Conservation (phyloP, 768 basidiomycete genomes). For the Cyathus striatus region DNA sequence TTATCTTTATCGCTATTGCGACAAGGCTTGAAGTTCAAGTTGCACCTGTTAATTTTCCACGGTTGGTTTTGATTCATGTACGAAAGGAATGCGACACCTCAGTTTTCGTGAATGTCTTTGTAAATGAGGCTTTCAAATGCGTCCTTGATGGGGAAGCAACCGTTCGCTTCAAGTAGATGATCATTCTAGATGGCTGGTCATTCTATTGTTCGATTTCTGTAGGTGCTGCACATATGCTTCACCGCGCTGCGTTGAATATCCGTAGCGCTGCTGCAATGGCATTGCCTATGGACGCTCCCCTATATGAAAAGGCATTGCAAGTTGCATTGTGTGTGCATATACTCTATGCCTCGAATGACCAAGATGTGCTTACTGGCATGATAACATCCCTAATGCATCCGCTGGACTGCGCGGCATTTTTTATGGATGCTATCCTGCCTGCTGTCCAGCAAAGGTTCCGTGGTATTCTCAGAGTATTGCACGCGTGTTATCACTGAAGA, state of each 20-base stretch:
- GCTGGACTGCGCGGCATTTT: constrained; percentile 37
- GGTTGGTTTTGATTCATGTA: constrained; percentile 49
- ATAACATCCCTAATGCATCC: constrained; percentile 31
- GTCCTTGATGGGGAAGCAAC: constrained; percentile 16
- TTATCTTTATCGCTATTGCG: constrained; percentile 51
- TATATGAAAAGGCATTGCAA: not conserved
- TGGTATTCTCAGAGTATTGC: constrained; percentile 23
- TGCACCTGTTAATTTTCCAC: constrained; percentile 52
- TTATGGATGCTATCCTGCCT: constrained; percentile 31
- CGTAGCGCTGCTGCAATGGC: constrained; percentile 12
- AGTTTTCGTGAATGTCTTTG: constrained; percentile 41
- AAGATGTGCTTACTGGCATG: constrained; percentile 24
- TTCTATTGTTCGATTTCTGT: constrained; percentile 7
- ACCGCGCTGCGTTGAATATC: constrained; percentile 17
- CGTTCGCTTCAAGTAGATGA: too few species aligned
- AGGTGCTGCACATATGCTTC: constrained; percentile 9
- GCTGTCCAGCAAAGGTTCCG: constrained; percentile 16
- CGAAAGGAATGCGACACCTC: too few species aligned
- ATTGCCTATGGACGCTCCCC: too few species aligned
- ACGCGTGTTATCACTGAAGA: constrained; percentile 23
- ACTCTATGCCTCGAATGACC: constrained; percentile 27
- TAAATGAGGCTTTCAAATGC: constrained; percentile 22
- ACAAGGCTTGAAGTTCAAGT: constrained; percentile 46
- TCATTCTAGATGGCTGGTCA: too few species aligned
- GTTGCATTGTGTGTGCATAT: constrained; percentile 30